Evolutionary conservation across 352 stramenopile species (phyloP), one percentile per base, ranked within the genome.

Genomic region (Albugo candida): DNA sequence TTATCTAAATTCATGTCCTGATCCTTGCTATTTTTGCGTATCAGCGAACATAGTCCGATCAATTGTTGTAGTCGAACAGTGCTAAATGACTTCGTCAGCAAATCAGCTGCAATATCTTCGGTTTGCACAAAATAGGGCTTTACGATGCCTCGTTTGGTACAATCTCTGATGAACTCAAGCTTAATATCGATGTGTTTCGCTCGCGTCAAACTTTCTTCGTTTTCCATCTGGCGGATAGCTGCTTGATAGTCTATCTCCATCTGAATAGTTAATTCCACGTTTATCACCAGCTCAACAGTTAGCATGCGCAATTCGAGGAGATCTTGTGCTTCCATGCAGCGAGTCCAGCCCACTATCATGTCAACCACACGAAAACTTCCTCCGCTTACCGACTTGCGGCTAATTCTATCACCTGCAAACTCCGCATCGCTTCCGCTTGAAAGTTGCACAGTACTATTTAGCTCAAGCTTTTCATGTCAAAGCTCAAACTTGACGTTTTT

Each of bases 181-280:
- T n/a, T n/a, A n/a, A n/a, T n/a, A n/a, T n/a, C n/a, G n/a, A n/a
- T n/a, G n/a, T n/a, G n/a, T n/a, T n/a, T n/a, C n/a, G n/a, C 49
- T 13, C 40, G 48, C 0, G 13, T 24, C 1, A 41, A 40, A 16
- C 24, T 61, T 1, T 1, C 50, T 18, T 61, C 54, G 17, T 36
- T 52, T 0, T 27, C n/a, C 8, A 61, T 13, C 20, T 61, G 54
- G 5, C 18, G 39, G 0, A 58, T 54, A 0, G 54, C 50, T 2
- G 50, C 45, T 12, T 61, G 45, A 1, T 51, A 52, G 37, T 61
- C 47, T 0, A 58, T 41, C 5, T 50, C 37, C 17, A 60, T 49
- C 6, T 21, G 5, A 19, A 49, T 45, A 11, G 47, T 48, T 24
- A n/a, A 3, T 18, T 13, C 35, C 19, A 50, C 36, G 0, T 10